Evolutionary conservation across 495 filamentous ascomycete species (phyloP).

Genomic region (Amphirosellinia nigrospora): DNA sequence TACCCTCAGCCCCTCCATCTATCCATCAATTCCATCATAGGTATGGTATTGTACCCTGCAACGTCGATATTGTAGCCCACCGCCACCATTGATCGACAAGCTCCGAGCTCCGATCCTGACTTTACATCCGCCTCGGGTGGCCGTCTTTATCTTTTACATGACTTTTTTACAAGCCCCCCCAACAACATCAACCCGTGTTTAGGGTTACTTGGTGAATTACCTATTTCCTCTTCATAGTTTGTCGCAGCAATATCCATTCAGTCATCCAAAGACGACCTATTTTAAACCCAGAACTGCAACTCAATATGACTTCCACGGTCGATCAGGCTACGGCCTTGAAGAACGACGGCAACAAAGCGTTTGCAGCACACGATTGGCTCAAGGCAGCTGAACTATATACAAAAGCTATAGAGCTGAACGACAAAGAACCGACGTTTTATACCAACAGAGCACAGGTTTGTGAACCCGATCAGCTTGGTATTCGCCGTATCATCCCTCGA

Average conservation of each 20-base stretch:
- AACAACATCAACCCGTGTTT: neutral
- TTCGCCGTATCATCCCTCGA: neutral
- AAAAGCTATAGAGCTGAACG: constrained; percentile 86
- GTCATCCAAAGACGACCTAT: constrained; percentile 4
- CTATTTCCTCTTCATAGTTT: neutral
- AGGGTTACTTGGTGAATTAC: too few relatives aligned
- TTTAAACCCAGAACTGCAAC: neutral
- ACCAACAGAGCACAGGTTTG: constrained; percentile 91
- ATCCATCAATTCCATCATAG: too few relatives aligned
- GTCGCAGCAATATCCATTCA: neutral
- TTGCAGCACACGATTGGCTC: constrained; percentile 86
- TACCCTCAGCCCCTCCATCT: constrained; percentile 25
- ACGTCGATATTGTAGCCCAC: neutral
- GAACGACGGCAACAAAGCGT: constrained; percentile 92
- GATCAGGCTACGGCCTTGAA: constrained; percentile 83
- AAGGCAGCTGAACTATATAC: constrained; percentile 84
- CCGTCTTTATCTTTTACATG: neutral
- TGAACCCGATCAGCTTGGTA: constrained; percentile 23
- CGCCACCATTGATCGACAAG: neutral
- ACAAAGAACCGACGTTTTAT: constrained; percentile 85
- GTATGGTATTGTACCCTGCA: neutral
- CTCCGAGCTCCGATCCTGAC: constrained; percentile 14
- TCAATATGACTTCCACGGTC: constrained; percentile 35
- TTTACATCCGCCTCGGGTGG: neutral
- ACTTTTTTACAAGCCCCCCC: neutral